These are phyloP conservation scores for Oxyria digyna DNA, from an alignment of 148 eudicot genomes.

Conservation along the genomic window DNA sequence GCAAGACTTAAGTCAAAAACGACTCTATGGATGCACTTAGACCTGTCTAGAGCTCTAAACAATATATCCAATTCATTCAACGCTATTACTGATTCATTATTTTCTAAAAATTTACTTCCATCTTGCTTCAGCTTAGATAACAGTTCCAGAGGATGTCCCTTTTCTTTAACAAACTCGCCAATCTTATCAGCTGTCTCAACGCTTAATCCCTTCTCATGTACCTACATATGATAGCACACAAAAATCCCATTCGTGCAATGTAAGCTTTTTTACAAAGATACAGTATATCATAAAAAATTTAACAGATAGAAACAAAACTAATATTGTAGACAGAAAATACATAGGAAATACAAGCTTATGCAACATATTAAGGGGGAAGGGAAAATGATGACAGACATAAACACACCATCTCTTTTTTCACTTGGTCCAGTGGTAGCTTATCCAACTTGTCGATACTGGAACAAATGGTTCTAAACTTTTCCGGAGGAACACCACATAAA, in stretches of 20 bases:
- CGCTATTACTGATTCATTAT: slow-evolving; percentile 49
- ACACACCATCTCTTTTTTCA: slow-evolving; percentile 79
- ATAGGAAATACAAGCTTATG: not conserved
- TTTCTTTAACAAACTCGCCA: slow-evolving; percentile 64
- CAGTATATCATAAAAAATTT: not conserved
- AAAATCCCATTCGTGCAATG: not conserved
- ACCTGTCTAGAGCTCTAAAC: slow-evolving; percentile 57
- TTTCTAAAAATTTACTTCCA: slow-evolving; percentile 57
- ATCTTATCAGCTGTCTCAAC: slow-evolving; percentile 67
- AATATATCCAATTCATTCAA: slow-evolving; percentile 70
- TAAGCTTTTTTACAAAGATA: not conserved
- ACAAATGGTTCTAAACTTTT: slow-evolving; percentile 87
- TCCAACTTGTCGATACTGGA: slow-evolving; percentile 98
- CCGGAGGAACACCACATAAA: slow-evolving; percentile 85
- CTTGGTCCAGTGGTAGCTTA: slow-evolving; percentile 86
- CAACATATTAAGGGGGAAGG: not conserved
- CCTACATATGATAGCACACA: slow-evolving; percentile 38
- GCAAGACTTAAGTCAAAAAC: slow-evolving; percentile 95
- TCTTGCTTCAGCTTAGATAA: slow-evolving; percentile 54
- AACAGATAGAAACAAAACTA: not conserved
- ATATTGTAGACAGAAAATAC: not conserved
- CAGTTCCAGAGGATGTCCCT: slow-evolving; percentile 69
- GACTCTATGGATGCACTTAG: slow-evolving; percentile 60
- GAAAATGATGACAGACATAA: not conserved
- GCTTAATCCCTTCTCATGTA: slow-evolving; percentile 81